Evolutionary conservation across 1,139 yeast genomes (phyloP), one percentile per base, ranked within the genome.

Genomic region (Geotrichum phurueaensis): DNA sequence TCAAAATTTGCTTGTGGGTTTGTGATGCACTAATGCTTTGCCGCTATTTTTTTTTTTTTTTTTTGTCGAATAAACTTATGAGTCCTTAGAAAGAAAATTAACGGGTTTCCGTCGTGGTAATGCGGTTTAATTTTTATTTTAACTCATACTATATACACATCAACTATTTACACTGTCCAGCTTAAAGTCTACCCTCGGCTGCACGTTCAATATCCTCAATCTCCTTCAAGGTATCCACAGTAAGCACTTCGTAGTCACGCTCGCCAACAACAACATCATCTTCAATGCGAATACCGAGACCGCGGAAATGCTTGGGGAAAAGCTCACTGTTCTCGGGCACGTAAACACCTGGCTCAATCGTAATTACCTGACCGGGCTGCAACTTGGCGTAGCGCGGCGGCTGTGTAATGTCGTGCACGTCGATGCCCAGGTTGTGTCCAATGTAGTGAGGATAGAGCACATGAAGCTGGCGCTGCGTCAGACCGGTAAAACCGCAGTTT

Each of bases 311-410:
- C 65, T 82, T 80, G 50, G 99, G 98, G 81, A 86, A 92, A 64
- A 78, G 79, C 53, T 76, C 76, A 62, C 81, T 81, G 65, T 77
- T 76, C 59, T 80, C 77, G 0, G 98, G 98, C 53, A 95, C 83
- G 71, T 94, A 94, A 47, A 94, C 81, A 29, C 99, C 99, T 0
- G 99, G 99, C 71, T 94, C 99, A 39, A 94, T 84, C 1, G 99
- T 94, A 53, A 94, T 79, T 2, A 94, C 97, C 64, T 73, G 76
- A 51, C 69, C 68, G 1, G 68, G 58, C 52, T 63, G 59, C 52
- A 71, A 62, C 54, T 69, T 70, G 10, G 69, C 65, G 75, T 78
- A 56, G 78, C 81, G 67, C 72, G 79, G 70, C 84, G 80, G 36
- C 86, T 83, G 59, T 79, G 81, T 49, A 31, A 86, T 80, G 71